These are phyloP conservation scores for Solanum hybrid DNA, from an alignment of 305 asterid genomes.

Conservation along the genomic window DNA sequence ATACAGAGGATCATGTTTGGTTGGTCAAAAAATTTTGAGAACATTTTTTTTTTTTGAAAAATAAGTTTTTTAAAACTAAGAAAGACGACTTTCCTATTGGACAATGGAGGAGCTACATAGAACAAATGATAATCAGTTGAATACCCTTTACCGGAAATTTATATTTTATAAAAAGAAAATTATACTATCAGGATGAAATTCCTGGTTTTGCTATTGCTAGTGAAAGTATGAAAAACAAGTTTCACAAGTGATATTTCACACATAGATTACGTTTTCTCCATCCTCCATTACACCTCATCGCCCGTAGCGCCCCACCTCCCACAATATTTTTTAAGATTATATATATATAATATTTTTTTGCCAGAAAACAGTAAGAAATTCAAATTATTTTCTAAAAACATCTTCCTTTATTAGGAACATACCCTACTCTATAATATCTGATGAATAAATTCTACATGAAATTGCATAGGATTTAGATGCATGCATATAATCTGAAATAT, in stretches of 20 bases:
- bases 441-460: not conserved
- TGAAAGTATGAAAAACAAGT: not conserved
- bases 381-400: not conserved
- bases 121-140: not conserved
- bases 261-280: not conserved
- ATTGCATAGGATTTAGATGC: not conserved
- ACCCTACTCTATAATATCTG: not conserved
- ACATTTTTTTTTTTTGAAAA: not conserved
- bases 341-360: not conserved
- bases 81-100: not conserved
- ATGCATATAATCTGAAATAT: not conserved
- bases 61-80: not conserved
- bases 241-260: not conserved
- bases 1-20: not conserved
- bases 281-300: not conserved
- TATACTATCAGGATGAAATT: too few species aligned
- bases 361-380: not conserved
- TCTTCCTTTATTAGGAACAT: not conserved
- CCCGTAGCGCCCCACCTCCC: too few species aligned
- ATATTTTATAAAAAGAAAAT: too few species aligned
- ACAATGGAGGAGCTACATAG: not conserved
- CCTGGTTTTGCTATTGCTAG: too few species aligned
- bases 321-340: too few species aligned
- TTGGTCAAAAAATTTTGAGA: not conserved
- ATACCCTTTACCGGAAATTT: not conserved